phyloP scores from a whole-genome alignment of 768 basidiomycete genomes.

The Lentinus brumalis region DNA sequence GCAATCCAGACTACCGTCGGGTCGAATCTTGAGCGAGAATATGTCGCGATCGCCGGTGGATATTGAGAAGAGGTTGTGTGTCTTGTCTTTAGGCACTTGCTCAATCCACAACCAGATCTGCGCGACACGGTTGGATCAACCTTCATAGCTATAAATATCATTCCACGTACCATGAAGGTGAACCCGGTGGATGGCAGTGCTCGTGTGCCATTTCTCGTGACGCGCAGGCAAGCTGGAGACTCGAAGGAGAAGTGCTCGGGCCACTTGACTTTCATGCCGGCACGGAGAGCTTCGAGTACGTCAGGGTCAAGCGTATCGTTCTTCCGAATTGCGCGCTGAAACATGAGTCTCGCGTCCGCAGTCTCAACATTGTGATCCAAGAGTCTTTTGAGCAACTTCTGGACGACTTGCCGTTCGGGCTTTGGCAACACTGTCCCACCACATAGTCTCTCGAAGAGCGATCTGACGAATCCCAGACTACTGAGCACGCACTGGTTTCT shows the following conservation, averaged over 20 bases:
- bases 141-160: background rate
- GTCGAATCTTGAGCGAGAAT: slow-evolving; percentile 50
- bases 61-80: slow-evolving; percentile 41
- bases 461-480: slow-evolving; percentile 54
- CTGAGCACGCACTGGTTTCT: slow-evolving; percentile 71
- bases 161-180: slow-evolving; percentile 63
- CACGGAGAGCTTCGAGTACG: slow-evolving; percentile 68
- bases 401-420: slow-evolving; percentile 56
- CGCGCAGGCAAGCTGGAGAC: slow-evolving; percentile 50
- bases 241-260: slow-evolving; percentile 76
- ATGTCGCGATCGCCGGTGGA: slow-evolving; percentile 33
- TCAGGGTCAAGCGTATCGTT: slow-evolving; percentile 60
- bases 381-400: slow-evolving; percentile 65
- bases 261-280: slow-evolving; percentile 76
- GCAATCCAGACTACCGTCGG: slow-evolving; percentile 60
- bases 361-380: slow-evolving; percentile 76
- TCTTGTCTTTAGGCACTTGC: slow-evolving; percentile 35
- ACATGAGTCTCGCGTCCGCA: slow-evolving; percentile 61
- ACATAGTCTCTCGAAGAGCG: slow-evolving; percentile 53
- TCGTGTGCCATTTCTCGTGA: slow-evolving; percentile 49
- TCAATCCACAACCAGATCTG: slow-evolving; percentile 56
- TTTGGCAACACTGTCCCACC: slow-evolving; percentile 32
- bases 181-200: slow-evolving; percentile 65
- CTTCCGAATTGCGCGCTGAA: slow-evolving; percentile 54
- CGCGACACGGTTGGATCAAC: slow-evolving; percentile 17